These are phyloP conservation scores for Aspergillus nanangensis DNA, from an alignment of 495 filamentous ascomycete species.

Conservation along the genomic window DNA sequence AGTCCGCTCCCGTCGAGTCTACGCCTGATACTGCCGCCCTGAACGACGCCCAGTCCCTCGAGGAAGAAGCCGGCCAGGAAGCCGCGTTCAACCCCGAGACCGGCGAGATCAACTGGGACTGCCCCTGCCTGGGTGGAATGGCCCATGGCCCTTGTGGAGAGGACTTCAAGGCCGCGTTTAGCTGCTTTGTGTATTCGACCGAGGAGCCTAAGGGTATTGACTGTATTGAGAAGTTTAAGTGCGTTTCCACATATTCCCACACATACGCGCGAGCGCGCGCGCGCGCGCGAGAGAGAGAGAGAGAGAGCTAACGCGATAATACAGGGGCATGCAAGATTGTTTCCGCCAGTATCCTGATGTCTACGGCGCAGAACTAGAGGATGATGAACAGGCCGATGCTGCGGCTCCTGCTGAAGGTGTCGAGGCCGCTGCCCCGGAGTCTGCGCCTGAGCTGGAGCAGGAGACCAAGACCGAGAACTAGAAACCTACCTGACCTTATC, in stretches of 20 bases:
- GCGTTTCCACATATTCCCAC: constrained; percentile 22
- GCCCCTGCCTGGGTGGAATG: constrained; percentile 96
- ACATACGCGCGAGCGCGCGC: too few species aligned
- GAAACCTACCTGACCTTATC: too few species aligned
- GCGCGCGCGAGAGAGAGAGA: too few species aligned
- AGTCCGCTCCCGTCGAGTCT: not conserved
- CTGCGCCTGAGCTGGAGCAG: constrained; percentile 18
- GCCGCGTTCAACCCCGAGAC: constrained; percentile 98
- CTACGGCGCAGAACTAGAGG: constrained; percentile 85
- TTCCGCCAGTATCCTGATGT: constrained; percentile 88
- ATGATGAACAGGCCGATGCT: constrained; percentile 58
- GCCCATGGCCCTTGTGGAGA: constrained; percentile 94
- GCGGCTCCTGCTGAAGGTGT: constrained; percentile 10
- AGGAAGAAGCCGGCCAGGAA: constrained; percentile 76
- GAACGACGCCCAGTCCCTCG: constrained; percentile 31
- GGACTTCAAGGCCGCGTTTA: constrained; percentile 90
- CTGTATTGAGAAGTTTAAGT: constrained; percentile 98
- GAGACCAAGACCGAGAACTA: constrained; percentile 26
- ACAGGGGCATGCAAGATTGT: constrained; percentile 91
- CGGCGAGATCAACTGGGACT: constrained; percentile 99
- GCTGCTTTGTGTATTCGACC: constrained; percentile 91
- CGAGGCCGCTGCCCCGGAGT: constrained; percentile 10
- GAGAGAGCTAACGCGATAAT: too few species aligned
- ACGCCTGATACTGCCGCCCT: not conserved
- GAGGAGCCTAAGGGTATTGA: constrained; percentile 99